phyloP scores from a whole-genome alignment of 2,329 filamentous ascomycete species.

The Sporothrix pseudoabietina region DNA sequence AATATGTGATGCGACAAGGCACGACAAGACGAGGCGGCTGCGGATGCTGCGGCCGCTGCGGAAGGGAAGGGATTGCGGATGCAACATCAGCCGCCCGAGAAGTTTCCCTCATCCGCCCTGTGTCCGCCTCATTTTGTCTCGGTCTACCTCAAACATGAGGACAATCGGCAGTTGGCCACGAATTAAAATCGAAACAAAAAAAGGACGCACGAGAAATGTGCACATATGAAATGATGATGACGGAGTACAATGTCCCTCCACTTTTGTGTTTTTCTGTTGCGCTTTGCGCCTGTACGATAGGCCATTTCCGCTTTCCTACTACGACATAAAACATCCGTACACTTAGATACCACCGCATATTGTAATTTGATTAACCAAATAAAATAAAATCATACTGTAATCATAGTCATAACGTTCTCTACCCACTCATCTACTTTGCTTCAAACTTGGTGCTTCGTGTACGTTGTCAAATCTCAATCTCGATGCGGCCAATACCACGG shows the following conservation, averaged over 20 bases:
- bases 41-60: neutral
- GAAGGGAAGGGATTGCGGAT: neutral
- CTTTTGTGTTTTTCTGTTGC: neutral
- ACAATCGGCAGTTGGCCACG: neutral
- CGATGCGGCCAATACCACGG: slow-evolving; percentile 53
- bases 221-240: neutral
- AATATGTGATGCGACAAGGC: neutral
- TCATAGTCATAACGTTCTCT: neutral
- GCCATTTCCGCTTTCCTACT: neutral
- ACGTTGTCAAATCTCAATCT: slow-evolving; percentile 49
- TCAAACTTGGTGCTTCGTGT: neutral
- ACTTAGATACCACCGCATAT: slow-evolving; percentile 12
- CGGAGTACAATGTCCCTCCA: neutral
- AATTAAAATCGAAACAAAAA: neutral
- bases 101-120: neutral
- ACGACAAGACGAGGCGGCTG: neutral
- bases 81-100: neutral
- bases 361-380: neutral
- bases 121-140: neutral
- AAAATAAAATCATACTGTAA: neutral
- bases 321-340: neutral
- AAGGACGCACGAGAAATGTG: neutral
- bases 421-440: too few relatives aligned
- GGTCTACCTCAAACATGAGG: neutral
- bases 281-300: neutral